Evolutionary conservation across 306 rosid genomes (phyloP).

Genomic region (Malus orientalis): DNA sequence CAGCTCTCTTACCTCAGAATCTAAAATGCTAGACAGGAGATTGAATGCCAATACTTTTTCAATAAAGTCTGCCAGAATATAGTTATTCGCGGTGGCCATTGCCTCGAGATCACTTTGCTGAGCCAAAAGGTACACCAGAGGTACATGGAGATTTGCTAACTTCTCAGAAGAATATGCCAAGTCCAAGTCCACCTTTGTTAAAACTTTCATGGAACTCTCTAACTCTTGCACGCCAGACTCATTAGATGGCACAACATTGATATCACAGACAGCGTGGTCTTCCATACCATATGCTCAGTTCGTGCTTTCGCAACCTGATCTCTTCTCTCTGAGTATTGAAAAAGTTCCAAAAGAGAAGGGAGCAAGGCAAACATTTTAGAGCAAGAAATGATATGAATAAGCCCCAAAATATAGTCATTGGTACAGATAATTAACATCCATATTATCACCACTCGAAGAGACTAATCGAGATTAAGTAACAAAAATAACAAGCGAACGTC

Average conservation of each 20-base stretch:
- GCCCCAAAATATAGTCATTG: background rate
- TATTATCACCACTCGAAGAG: background rate
- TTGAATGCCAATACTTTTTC: conserved; percentile 60
- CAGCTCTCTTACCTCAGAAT: conserved; percentile 85
- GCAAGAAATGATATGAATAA: background rate
- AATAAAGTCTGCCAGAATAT: conserved; percentile 31
- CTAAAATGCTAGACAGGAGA: conserved; percentile 66
- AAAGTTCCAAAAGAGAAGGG: background rate
- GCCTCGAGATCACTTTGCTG: conserved; percentile 73
- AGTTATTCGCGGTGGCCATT: conserved; percentile 31
- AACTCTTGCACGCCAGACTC: conserved; percentile 40
- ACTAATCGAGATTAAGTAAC: background rate
- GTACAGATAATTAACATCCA: background rate
- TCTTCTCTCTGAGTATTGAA: background rate
- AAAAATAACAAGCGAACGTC: background rate
- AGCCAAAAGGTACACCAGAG: conserved; percentile 51
- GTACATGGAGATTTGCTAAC: conserved; percentile 65
- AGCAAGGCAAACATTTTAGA: background rate
- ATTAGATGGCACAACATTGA: conserved; percentile 26
- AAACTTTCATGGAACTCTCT: conserved; percentile 46
- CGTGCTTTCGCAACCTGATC: conserved; percentile 21
- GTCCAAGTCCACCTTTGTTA: conserved; percentile 64
- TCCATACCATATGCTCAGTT: conserved; percentile 37
- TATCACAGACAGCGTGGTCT: conserved; percentile 22
- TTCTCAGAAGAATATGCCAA: conserved; percentile 80